These are phyloP conservation scores for Penicillium sp. DNA, from an alignment of 2,329 filamentous ascomycete species.

Conservation along the genomic window DNA sequence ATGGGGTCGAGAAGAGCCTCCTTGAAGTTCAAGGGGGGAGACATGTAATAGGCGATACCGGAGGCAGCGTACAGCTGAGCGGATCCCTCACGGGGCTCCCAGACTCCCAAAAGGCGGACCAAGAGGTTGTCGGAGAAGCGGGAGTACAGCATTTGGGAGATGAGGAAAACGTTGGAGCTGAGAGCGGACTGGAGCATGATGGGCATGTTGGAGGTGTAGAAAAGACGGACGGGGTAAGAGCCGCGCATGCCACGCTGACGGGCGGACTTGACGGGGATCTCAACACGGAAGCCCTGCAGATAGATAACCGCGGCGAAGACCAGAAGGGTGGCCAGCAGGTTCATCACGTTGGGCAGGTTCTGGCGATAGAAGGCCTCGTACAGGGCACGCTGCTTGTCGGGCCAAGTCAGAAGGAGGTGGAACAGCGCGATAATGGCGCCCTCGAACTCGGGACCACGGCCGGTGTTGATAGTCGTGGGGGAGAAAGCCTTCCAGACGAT, in stretches of 20 bases:
- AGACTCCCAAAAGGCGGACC: conserved; percentile 93
- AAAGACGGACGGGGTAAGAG: conserved; percentile 95
- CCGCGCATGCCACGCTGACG: conserved; percentile 98
- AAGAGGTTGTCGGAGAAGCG: conserved; percentile 98
- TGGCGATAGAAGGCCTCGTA: conserved; percentile 99
- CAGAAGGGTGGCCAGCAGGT: conserved; percentile 83
- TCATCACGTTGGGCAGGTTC: conserved; percentile 99
- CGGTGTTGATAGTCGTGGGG: conserved; percentile 98
- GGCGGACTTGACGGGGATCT: conserved; percentile 99
- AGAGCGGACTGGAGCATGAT: conserved; percentile 99
- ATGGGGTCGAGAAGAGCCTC: conserved; percentile 95
- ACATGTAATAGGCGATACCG: conserved; percentile 99
- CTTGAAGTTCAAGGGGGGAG: conserved; percentile 92
- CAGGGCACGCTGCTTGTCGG: conserved; percentile 97
- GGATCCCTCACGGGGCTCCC: conserved; percentile 92
- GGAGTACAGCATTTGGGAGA: conserved; percentile 98
- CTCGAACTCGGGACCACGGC: conserved; percentile 97
- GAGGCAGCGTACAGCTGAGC: conserved; percentile 90
- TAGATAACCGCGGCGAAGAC: conserved; percentile 99
- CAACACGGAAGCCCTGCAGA: conserved; percentile 97
- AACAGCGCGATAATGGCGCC: conserved; percentile 96
- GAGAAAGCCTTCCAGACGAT: conserved; percentile 99
- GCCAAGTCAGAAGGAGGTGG: conserved; percentile 96
- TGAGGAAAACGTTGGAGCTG: conserved; percentile 97
- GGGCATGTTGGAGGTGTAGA: conserved; percentile 99